These are phyloP conservation scores for Trametes hirsuta DNA, from an alignment of 1,284 basidiomycete species.

Conservation along the genomic window DNA sequence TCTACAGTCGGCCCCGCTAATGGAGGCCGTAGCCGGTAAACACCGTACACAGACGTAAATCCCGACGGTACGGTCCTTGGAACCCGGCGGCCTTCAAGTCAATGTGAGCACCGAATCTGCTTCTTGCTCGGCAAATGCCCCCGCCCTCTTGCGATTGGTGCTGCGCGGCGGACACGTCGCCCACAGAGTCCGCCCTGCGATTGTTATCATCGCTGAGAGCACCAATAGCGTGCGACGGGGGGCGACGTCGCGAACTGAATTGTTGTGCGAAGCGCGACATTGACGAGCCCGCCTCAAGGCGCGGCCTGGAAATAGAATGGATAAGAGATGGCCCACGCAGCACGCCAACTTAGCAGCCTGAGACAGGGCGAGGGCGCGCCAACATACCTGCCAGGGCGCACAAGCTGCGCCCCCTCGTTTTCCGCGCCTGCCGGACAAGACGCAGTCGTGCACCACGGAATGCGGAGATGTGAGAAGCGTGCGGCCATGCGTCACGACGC, in stretches of 20 bases:
- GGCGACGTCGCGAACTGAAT: background rate
- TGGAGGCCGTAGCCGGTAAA: background rate
- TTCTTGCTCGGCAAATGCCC: background rate
- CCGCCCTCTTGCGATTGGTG: background rate
- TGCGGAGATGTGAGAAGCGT: constrained; percentile 9
- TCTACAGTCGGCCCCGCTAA: background rate
- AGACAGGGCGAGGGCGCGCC: background rate
- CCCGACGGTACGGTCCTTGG: background rate
- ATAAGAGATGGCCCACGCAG: background rate
- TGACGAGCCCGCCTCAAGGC: background rate
- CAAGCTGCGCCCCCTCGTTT: background rate
- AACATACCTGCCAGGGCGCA: background rate
- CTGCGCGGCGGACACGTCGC: background rate
- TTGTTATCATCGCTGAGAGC: constrained; percentile 9
- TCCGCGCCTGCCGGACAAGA: background rate
- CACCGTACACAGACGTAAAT: background rate
- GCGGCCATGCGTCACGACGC: constrained; percentile 1
- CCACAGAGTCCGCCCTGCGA: background rate
- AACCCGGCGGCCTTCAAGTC: constrained; percentile 4
- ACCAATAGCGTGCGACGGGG: constrained; percentile 1
- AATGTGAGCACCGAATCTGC: constrained; percentile 4
- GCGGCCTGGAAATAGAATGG: background rate
- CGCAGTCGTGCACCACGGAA: background rate
- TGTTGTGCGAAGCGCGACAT: constrained; percentile 3
- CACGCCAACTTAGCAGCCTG: background rate